phyloP scores from a whole-genome alignment of 768 basidiomycete species.

The Austroboletus eburneus region DNA sequence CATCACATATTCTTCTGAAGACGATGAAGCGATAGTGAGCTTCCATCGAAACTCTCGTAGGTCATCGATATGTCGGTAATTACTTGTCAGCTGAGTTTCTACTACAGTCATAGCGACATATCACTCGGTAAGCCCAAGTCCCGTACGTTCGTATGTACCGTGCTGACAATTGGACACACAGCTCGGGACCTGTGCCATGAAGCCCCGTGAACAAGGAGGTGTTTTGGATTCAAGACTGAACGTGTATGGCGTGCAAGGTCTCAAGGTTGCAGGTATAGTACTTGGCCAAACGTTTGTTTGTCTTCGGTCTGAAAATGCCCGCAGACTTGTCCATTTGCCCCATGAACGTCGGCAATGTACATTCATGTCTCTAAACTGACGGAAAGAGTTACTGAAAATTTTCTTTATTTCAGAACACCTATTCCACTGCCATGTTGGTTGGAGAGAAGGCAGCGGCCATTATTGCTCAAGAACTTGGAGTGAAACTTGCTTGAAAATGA shows the following conservation, averaged over 20 bases:
- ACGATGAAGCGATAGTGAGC: constrained; percentile 30
- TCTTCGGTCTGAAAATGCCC: not conserved
- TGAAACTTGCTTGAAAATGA: not conserved
- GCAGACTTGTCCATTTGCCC: constrained; percentile 8
- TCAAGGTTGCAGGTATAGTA: not conserved
- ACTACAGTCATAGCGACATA: constrained; percentile 4
- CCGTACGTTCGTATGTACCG: not conserved
- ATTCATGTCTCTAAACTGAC: not conserved
- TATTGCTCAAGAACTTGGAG: constrained; percentile 47
- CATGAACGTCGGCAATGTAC: constrained; percentile 4
- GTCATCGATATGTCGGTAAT: not conserved
- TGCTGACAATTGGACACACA: constrained; percentile 47
- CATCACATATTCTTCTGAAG: constrained; percentile 31
- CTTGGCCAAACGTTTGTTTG: constrained; percentile 3
- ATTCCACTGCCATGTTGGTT: constrained; percentile 39
- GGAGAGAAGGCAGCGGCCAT: constrained; percentile 62
- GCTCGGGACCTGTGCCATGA: too few species aligned
- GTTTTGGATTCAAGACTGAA: not conserved
- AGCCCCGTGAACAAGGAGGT: constrained; percentile 16
- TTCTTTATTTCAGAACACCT: constrained; percentile 31
- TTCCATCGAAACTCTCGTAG: constrained; percentile 16
- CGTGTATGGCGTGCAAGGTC: not conserved
- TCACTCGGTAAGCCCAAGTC: constrained; percentile 9
- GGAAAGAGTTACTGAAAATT: not conserved
- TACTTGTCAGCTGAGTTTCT: not conserved